Conservation (phyloP, 78 protist species). For the Protostelium mycophagum region DNA sequence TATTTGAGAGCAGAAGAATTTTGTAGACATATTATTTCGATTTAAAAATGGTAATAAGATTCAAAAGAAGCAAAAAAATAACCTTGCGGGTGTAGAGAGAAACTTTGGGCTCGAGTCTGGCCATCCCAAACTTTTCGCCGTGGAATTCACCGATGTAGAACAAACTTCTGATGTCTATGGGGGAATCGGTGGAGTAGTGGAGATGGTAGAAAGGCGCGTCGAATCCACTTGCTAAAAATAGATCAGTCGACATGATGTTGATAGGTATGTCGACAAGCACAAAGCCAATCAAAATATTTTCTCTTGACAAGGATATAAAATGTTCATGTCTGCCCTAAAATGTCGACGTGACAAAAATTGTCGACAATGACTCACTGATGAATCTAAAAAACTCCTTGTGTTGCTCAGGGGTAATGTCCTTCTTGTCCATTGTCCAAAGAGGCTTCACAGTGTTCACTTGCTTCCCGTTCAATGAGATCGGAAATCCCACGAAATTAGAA, state of each 20-base stretch:
- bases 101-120: conserved; percentile 85
- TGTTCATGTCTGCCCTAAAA: neutral
- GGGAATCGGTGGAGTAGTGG: conserved; percentile 78
- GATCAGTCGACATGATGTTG: no score
- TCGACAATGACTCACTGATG: conserved; percentile 11
- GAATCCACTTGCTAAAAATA: neutral
- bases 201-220: conserved; percentile 59
- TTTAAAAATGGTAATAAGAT: no score
- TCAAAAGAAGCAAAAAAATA: no score
- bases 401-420: conserved; percentile 74
- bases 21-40: neutral
- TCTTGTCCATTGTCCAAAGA: conserved; percentile 77
- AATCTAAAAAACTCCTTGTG: conserved; percentile 73
- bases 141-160: conserved; percentile 83
- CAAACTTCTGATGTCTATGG: conserved; percentile 63
- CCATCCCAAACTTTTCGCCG: conserved; percentile 85
- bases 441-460: conserved; percentile 80
- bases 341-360: neutral
- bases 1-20: no score
- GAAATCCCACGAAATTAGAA: conserved; percentile 85
- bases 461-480: conserved; percentile 73
- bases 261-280: neutral
- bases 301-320: no score
- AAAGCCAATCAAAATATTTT: neutral
- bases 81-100: conserved; percentile 75